Evolutionary conservation across 2,329 filamentous ascomycete genomes (phyloP).

Genomic region (Ascochyta viciae-villosae): DNA sequence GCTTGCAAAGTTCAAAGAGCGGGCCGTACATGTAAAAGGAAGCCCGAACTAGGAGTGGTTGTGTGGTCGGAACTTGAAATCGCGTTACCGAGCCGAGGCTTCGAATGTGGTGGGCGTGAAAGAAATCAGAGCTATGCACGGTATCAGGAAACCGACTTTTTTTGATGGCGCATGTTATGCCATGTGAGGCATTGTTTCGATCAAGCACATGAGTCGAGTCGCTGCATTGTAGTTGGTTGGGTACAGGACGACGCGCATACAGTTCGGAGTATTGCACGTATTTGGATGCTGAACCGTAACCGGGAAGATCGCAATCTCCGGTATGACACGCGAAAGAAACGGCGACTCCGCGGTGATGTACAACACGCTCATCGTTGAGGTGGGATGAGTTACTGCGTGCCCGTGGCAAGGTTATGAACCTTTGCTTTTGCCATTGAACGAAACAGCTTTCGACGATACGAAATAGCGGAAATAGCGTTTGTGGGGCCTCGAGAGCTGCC

Average conservation of each 20-base stretch:
- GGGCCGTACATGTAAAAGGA: too few relatives aligned
- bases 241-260: not conserved
- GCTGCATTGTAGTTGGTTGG: not conserved
- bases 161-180: too few relatives aligned
- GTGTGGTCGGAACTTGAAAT: too few relatives aligned
- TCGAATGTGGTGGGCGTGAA: too few relatives aligned
- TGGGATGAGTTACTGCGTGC: not conserved
- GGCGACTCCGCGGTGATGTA: not conserved
- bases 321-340: not conserved
- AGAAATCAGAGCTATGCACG: too few relatives aligned
- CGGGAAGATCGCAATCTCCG: not conserved
- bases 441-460: not conserved
- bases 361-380: not conserved
- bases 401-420: not conserved
- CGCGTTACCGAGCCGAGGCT: too few relatives aligned
- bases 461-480: not conserved
- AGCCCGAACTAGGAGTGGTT: too few relatives aligned
- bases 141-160: too few relatives aligned
- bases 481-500: not conserved
- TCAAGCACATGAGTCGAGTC: too few relatives aligned
- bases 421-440: not conserved
- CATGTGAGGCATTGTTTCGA: too few relatives aligned
- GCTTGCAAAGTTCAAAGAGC: too few relatives aligned
- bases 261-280: not conserved
- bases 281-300: not conserved